Conservation (phyloP, 352 stramenopile genomes). For the Phytophthora agathidicida region DNA sequence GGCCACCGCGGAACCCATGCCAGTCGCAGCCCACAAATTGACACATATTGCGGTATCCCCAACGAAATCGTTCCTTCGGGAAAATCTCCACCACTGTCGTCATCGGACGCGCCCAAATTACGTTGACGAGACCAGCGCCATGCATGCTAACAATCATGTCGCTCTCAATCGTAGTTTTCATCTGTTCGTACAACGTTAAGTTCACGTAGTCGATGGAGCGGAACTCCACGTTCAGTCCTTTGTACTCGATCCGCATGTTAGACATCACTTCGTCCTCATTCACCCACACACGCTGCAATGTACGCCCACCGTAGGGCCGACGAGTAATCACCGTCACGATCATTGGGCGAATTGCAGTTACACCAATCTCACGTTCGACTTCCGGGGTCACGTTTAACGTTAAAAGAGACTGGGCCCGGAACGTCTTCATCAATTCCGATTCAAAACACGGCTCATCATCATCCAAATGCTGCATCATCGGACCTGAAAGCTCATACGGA, state of each 20-base stretch:
- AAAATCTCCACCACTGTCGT: constrained; percentile 82
- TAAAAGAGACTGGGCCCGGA: constrained; percentile 43
- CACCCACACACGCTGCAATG: constrained; percentile 62
- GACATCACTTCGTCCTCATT: constrained; percentile 66
- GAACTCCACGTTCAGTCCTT: constrained; percentile 44
- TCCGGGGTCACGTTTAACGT: constrained; percentile 36
- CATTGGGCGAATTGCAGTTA: constrained; percentile 23
- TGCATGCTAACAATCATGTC: constrained; percentile 87
- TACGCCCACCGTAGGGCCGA: constrained; percentile 50
- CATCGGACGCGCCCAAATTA: constrained; percentile 59
- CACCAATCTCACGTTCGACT: constrained; percentile 25
- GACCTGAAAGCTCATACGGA: constrained; percentile 56
- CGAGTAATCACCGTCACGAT: constrained; percentile 71
- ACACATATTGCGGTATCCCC: constrained; percentile 82
- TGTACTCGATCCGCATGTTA: constrained; percentile 50
- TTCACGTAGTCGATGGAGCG: constrained; percentile 71
- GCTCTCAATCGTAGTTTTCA: constrained; percentile 62
- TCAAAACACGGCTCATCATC: constrained; percentile 61
- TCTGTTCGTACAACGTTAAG: constrained; percentile 63
- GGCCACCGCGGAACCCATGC: constrained; percentile 55
- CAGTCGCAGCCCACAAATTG: constrained; percentile 74
- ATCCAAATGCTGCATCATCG: constrained; percentile 78
- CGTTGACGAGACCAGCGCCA: constrained; percentile 80
- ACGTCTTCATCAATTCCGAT: constrained; percentile 56
- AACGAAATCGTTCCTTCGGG: constrained; percentile 50